Percentiles rank a stretch among this genome's conserved stretches.
Evolutionary conservation across 2,329 filamentous ascomycete genomes (phyloP).

Genomic region (Pseudocercospora pini-densiflorae): DNA sequence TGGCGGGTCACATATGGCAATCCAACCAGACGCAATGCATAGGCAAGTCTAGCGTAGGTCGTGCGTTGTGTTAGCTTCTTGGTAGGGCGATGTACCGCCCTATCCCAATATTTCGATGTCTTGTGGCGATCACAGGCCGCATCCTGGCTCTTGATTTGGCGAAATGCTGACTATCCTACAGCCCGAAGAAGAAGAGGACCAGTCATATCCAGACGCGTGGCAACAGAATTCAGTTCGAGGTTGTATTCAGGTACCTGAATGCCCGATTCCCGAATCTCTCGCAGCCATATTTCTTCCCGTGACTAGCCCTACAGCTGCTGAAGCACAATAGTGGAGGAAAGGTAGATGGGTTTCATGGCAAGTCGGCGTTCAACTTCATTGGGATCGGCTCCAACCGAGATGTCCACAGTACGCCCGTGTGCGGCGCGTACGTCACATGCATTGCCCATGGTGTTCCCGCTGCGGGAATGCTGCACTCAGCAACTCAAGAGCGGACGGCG

Average conservation of each 20-base stretch:
- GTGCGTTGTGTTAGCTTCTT: constrained; percentile 3
- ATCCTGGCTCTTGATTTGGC: background rate
- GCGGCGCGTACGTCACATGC: constrained; percentile 9
- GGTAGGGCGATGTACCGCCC: background rate
- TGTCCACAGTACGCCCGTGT: constrained; percentile 7
- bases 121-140: background rate
- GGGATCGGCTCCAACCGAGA: constrained; percentile 6
- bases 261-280: background rate
- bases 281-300: constrained; percentile 3
- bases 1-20: background rate
- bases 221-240: background rate
- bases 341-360: background rate
- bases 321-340: background rate
- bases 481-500: constrained; percentile 2
- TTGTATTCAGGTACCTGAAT: constrained; percentile 4
- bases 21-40: constrained; percentile 9
- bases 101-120: background rate
- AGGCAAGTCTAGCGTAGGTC: background rate
- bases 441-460: constrained; percentile 1
- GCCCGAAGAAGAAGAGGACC: constrained; percentile 3
- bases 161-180: background rate
- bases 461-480: constrained; percentile 9
- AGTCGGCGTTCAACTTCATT: constrained; percentile 7
- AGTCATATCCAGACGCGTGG: constrained; percentile 2
- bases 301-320: constrained; percentile 4